Percentiles rank a stretch among this genome's conserved stretches.
Evolutionary conservation across 495 filamentous ascomycete species (phyloP).

Genomic region (Hyaloscypha finlandica): DNA sequence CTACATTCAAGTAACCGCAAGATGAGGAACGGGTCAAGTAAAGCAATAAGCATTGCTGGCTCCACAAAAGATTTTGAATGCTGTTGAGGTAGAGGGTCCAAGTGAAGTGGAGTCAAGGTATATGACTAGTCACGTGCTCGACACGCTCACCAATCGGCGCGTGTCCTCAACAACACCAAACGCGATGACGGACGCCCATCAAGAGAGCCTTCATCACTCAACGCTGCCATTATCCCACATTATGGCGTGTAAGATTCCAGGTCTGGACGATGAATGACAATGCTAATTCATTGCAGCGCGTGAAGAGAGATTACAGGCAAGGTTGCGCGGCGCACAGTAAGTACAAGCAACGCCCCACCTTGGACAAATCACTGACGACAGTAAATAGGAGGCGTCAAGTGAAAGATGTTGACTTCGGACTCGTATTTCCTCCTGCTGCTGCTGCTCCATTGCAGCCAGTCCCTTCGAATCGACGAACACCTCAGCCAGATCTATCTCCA

Average conservation of each 20-base stretch:
- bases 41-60: background rate
- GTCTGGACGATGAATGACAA: background rate
- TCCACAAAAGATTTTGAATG: no score
- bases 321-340: constrained; percentile 33
- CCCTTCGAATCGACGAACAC: constrained; percentile 6
- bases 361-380: constrained; percentile 1
- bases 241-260: constrained; percentile 22
- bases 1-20: no score
- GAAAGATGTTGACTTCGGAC: constrained; percentile 34
- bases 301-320: constrained; percentile 32
- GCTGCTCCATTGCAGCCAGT: constrained; percentile 15
- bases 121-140: background rate
- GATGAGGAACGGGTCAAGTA: background rate
- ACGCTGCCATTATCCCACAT: background rate
- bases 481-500: constrained; percentile 7
- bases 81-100: background rate
- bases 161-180: background rate
- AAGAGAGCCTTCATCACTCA: background rate
- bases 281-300: constrained; percentile 29
- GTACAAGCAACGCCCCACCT: background rate
- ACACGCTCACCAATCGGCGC: background rate
- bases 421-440: constrained; percentile 25
- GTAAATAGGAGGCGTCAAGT: constrained; percentile 27
- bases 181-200: constrained; percentile 1
- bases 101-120: background rate